Conservation (phyloP, 768 basidiomycete species). For the Holtermannia corniformis region DNA sequence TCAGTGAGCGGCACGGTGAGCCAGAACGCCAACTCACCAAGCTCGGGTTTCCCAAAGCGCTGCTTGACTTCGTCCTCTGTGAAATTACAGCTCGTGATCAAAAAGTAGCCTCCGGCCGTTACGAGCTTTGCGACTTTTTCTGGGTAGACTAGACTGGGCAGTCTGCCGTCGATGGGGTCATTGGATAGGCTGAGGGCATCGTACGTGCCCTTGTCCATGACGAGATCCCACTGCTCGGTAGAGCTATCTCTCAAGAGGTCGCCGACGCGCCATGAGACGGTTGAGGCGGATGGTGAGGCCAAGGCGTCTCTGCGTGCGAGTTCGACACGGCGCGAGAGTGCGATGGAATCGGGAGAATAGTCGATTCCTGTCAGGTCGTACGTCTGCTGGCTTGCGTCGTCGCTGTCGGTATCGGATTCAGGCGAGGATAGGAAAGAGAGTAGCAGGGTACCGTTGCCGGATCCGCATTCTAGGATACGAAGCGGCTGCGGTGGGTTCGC, state of each 20-base stretch:
- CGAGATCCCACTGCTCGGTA: constrained; percentile 40
- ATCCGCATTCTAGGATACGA: constrained; percentile 43
- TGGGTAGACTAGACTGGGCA: constrained; percentile 41
- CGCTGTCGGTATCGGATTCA: constrained; percentile 27
- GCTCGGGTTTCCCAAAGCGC: constrained; percentile 29
- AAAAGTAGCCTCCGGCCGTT: constrained; percentile 39
- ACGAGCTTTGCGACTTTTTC: constrained; percentile 36
- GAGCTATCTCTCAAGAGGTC: constrained; percentile 28
- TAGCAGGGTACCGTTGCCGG: constrained; percentile 42
- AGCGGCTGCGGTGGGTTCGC: constrained; percentile 10
- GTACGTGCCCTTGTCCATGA: constrained; percentile 45
- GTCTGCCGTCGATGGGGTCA: constrained; percentile 23
- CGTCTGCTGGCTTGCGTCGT: constrained; percentile 17
- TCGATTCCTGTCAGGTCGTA: constrained; percentile 43
- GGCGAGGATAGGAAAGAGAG: constrained; percentile 33
- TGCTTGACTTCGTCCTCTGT: constrained; percentile 42
- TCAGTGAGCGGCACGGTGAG: background rate
- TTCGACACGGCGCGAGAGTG: constrained; percentile 35
- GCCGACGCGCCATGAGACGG: constrained; percentile 24
- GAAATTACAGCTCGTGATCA: constrained; percentile 46
- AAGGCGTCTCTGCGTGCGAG: constrained; percentile 9
- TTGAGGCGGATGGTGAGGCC: background rate
- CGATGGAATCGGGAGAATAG: constrained; percentile 41
- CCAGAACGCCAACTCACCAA: constrained; percentile 20
- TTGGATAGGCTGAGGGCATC: constrained; percentile 43